phyloP scores from a whole-genome alignment of 2,329 filamentous ascomycete species.

The Fusarium tanahbumbuense region DNA sequence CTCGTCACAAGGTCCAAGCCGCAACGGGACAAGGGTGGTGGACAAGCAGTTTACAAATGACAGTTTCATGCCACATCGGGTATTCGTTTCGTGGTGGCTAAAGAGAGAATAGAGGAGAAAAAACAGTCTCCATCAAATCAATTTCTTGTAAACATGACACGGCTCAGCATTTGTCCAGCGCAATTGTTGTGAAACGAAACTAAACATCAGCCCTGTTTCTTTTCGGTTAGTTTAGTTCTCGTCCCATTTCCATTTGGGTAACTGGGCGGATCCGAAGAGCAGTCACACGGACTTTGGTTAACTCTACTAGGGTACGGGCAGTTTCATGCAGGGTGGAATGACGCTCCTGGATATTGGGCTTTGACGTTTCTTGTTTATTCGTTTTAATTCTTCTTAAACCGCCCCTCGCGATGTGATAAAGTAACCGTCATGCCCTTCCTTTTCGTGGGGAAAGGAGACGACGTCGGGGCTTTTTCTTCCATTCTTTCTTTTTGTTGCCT shows the following conservation, averaged over 20 bases:
- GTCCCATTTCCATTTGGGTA: background rate
- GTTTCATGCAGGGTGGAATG: background rate
- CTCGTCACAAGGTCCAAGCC: background rate
- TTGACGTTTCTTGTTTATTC: background rate
- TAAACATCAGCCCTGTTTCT: background rate
- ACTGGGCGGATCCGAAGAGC: background rate
- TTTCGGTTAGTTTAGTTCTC: background rate
- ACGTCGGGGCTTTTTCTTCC: background rate
- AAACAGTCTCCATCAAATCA: background rate
- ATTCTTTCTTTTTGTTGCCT: background rate
- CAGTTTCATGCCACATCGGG: background rate
- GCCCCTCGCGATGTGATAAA: background rate
- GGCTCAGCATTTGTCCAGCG: background rate
- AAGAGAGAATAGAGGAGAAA: background rate
- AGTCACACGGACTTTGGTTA: background rate
- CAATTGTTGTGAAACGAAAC: conserved; percentile 1
- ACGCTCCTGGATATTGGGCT: background rate
- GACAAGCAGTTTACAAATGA: background rate
- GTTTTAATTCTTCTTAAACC: background rate
- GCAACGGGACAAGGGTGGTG: background rate
- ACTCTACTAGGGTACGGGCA: background rate
- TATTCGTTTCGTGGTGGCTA: background rate
- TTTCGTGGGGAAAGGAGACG: background rate
- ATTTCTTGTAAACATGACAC: background rate
- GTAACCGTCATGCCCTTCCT: background rate